Conservation (phyloP, 176 grass and related monocot species). For the Tillandsia leiboldiana region DNA sequence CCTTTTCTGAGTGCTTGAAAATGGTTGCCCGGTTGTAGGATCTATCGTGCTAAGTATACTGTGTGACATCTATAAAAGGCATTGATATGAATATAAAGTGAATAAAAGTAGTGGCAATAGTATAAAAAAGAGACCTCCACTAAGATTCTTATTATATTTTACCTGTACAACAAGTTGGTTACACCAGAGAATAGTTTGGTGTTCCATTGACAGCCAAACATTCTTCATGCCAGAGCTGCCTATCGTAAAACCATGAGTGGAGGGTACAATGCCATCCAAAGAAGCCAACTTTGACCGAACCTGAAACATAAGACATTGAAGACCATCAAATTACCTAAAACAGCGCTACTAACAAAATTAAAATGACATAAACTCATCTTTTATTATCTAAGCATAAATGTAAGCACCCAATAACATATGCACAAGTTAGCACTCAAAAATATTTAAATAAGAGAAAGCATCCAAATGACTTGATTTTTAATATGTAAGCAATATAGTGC, state of each 20-base stretch:
- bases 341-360: background rate
- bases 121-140: background rate
- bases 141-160: background rate
- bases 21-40: slow-evolving; percentile 42
- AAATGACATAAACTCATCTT: too few relatives aligned
- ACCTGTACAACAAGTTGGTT: slow-evolving; percentile 98
- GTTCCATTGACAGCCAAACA: slow-evolving; percentile 95
- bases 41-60: slow-evolving; percentile 80
- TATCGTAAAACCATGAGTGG: slow-evolving; percentile 82
- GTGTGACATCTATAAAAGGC: slow-evolving; percentile 65
- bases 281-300: slow-evolving; percentile 69
- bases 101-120: background rate
- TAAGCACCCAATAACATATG: too few relatives aligned
- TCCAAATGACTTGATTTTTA: too few relatives aligned
- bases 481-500: too few relatives aligned
- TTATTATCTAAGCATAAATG: too few relatives aligned
- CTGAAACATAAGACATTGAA: slow-evolving; percentile 29
- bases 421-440: too few relatives aligned
- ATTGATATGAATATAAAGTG: slow-evolving; percentile 18
- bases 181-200: slow-evolving; percentile 95
- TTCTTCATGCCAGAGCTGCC: slow-evolving; percentile 93
- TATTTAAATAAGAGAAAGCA: too few relatives aligned
- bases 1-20: slow-evolving; percentile 56
- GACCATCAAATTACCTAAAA: background rate
- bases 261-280: slow-evolving; percentile 77